phyloP scores from a whole-genome alignment of 1,284 basidiomycete species.

The Fomes fomentarius region DNA sequence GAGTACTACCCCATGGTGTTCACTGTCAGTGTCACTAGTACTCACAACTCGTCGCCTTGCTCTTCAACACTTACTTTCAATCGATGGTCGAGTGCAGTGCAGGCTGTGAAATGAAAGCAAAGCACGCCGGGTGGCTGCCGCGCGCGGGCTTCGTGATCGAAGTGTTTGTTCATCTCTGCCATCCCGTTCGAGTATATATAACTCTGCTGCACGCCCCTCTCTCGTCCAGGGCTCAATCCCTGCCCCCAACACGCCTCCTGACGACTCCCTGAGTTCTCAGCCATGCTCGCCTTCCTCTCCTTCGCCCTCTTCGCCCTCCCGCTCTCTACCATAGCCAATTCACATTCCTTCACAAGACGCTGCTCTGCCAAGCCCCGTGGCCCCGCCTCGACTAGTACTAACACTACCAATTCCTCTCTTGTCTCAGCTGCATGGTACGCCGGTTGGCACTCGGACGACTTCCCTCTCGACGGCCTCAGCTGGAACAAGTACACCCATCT shows the following conservation, averaged over 20 bases:
- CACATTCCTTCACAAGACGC: constrained; percentile 28
- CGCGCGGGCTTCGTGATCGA: no score
- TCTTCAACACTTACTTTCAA: no score
- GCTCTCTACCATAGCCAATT: constrained; percentile 17
- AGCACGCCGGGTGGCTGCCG: no score
- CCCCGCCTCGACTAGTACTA: not conserved
- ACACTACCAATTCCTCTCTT: constrained; percentile 5
- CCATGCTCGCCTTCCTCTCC: not conserved
- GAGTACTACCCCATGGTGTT: no score
- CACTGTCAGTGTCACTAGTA: no score
- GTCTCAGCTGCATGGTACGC: constrained; percentile 66
- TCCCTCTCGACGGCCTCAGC: constrained; percentile 51
- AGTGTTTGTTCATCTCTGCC: no score
- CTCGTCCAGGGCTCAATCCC: no score
- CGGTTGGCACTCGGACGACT: constrained; percentile 57
- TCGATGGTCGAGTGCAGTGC: no score
- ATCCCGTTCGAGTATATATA: not conserved
- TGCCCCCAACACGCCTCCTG: not conserved
- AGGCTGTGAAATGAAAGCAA: no score
- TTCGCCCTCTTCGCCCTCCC: constrained; percentile 6
- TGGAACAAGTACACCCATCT: constrained; percentile 69
- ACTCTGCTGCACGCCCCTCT: not conserved
- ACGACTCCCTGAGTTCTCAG: not conserved
- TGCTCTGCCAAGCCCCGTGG: constrained; percentile 1
- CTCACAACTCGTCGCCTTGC: no score